Percentiles rank a stretch among this genome's conserved stretches.
These are phyloP conservation scores for Spinellus fusiger DNA, from an alignment of 192 early-diverging fungal genomes.

Conservation along the genomic window DNA sequence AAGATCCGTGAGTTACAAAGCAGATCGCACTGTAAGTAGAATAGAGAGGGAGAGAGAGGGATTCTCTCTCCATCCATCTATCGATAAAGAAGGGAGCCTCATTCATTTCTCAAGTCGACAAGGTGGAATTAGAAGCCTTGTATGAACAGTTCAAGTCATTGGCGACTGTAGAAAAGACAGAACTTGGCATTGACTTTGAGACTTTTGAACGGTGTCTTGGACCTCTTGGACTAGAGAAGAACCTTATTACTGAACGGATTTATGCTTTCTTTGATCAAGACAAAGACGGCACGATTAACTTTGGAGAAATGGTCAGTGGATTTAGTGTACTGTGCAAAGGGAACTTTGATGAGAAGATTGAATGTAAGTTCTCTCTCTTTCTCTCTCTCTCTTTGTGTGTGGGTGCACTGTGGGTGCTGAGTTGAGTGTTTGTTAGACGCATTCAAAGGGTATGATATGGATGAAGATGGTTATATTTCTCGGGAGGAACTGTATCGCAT, in stretches of 20 bases:
- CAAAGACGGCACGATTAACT: slow-evolving; percentile 67
- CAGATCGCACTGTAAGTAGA: slow-evolving; percentile 63
- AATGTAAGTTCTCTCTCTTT: slow-evolving; percentile 65
- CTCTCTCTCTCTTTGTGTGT: neutral
- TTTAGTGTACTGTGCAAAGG: slow-evolving; percentile 81
- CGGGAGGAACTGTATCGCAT: slow-evolving; percentile 79
- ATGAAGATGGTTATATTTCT: slow-evolving; percentile 80
- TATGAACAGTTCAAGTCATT: slow-evolving; percentile 84
- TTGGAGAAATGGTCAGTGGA: slow-evolving; percentile 78
- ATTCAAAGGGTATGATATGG: slow-evolving; percentile 89
- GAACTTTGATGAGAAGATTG: slow-evolving; percentile 83
- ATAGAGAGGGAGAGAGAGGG: neutral
- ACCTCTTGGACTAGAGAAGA: slow-evolving; percentile 73
- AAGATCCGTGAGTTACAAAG: slow-evolving; percentile 41
- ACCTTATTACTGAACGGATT: slow-evolving; percentile 80
- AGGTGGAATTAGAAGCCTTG: slow-evolving; percentile 78
- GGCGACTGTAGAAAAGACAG: slow-evolving; percentile 53
- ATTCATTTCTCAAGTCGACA: slow-evolving; percentile 56
- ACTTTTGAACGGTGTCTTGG: slow-evolving; percentile 88
- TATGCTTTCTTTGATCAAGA: slow-evolving; percentile 90
- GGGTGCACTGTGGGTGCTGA: too few species aligned
- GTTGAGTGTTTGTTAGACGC: slow-evolving; percentile 45
- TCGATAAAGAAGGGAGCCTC: neutral
- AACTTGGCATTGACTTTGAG: slow-evolving; percentile 66
- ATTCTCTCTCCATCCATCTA: neutral